Evolutionary conservation across 371 early-diverging fungal genomes (phyloP).

Genomic region (Mucor plumbeus): DNA sequence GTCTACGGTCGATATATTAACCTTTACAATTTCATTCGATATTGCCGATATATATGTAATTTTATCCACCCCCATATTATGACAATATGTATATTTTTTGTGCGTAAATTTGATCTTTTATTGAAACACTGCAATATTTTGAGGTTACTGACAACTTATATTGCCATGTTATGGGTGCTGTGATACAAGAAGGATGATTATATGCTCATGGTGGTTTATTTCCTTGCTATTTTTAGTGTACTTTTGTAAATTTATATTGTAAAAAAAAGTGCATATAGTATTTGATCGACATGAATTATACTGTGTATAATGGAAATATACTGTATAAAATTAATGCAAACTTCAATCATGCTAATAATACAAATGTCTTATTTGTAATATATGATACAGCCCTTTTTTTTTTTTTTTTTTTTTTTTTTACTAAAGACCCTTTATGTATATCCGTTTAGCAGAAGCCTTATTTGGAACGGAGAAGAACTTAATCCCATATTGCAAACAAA

Average conservation of each 20-base stretch:
- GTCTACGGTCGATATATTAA: too few species aligned
- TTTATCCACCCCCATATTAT: too few species aligned
- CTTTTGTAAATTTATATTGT: too few species aligned
- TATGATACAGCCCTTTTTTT: too few species aligned
- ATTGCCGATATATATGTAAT: too few species aligned
- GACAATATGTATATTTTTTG: too few species aligned
- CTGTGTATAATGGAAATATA: neutral
- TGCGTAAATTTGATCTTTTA: neutral
- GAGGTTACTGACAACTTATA: too few species aligned
- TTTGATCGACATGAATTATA: constrained; percentile 5
- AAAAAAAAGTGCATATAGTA: neutral
- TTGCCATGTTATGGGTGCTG: neutral
- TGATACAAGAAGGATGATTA: constrained; percentile 2
- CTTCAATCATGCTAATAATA: neutral
- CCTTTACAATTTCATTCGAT: too few species aligned
- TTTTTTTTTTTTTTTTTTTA: too few species aligned
- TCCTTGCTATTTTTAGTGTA: neutral
- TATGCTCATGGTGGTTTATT: neutral
- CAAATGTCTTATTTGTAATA: too few species aligned
- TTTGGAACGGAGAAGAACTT: constrained; percentile 5
- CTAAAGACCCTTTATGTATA: neutral
- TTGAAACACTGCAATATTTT: too few species aligned
- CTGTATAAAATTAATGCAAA: neutral
- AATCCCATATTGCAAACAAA: neutral
- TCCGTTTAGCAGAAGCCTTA: constrained; percentile 1